Base-by-base conservation (phyloP, 1,139 yeast genomes). In the Hyphopichia wangnamkhiaoensis region DNA sequence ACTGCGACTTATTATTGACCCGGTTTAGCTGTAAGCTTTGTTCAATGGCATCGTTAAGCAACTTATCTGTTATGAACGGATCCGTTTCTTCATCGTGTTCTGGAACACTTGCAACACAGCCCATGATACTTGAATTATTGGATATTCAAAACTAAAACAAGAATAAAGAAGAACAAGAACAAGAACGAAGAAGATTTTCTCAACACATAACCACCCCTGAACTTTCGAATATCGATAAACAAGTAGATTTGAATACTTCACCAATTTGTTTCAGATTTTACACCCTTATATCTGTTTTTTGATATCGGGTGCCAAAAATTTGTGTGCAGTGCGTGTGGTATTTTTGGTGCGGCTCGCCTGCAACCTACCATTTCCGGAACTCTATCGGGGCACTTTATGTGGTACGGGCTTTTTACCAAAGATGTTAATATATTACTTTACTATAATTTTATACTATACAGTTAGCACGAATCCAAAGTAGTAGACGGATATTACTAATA, bases 21-120 rank as follows among this genome's bases (percentile, higher is more conserved):
- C 75, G 75, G 43, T 76, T 79, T 49, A 71, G 66, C 47, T 73
- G 75, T 44, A 87, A 61, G 31, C 80, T 71, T 50, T 80, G 83
- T 48, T 87, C 94, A 38, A 88, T 84, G 9, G 78, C 81, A 50
- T 81, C 86, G 47, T 83, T 80, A 21, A 82, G 73, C 37, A 66
- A 63, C 46, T 72, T 73, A 40, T 73, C 78, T 44, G 70, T 70
- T 23, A 76, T 54, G 46, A 74, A 75, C 2, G 80, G 79, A 54
- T 79, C 80, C 15, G 58, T 53, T 41, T 76, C 82, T 21, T 65
- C 73, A 9, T 63, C 72, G 12, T 51, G 50, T n/a, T 53, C 61
- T 23, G 73, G 74, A 6, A 75, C 67, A 59, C 93, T 84, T 20
- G 80, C 75, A 13, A 74, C 59, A 56, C 94, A 85, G 27, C 91